These are phyloP conservation scores for Sporothrix curviconia DNA, from an alignment of 2,329 filamentous ascomycete genomes.

Conservation along the genomic window DNA sequence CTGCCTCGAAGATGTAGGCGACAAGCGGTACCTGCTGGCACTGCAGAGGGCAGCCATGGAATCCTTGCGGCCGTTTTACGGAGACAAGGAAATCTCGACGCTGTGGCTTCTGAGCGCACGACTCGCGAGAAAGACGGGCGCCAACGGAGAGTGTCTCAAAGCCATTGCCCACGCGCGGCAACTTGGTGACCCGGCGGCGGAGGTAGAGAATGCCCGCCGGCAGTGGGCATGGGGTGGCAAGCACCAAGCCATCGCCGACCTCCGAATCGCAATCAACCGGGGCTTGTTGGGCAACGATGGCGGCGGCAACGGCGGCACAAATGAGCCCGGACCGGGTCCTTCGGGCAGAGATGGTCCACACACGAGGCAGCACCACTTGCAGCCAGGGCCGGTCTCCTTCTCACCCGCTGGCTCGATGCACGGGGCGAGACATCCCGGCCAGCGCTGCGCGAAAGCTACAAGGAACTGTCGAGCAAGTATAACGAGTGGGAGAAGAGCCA, in stretches of 20 bases:
- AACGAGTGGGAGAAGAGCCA: conserved; percentile 90
- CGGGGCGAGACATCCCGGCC: conserved; percentile 88
- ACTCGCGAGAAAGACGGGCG: conserved; percentile 78
- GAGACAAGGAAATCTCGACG: conserved; percentile 67
- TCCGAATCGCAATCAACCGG: conserved; percentile 68
- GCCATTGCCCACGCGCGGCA: conserved; percentile 83
- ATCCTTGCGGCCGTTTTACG: conserved; percentile 61
- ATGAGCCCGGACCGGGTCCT: neutral
- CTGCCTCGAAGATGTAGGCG: conserved; percentile 78
- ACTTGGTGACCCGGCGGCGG: conserved; percentile 77
- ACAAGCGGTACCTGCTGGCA: conserved; percentile 90
- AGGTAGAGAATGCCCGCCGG: conserved; percentile 88
- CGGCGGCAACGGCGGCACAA: neutral
- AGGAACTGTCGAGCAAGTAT: conserved; percentile 65
- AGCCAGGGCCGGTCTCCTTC: conserved; percentile 75
- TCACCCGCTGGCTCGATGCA: conserved; percentile 93
- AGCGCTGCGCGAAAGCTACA: conserved; percentile 74
- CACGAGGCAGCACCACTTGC: conserved; percentile 36
- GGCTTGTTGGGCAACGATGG: conserved; percentile 3
- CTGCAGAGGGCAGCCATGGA: conserved; percentile 84
- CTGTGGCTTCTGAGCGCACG: conserved; percentile 81
- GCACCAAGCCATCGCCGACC: conserved; percentile 85
- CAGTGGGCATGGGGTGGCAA: conserved; percentile 92
- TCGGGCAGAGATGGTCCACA: conserved; percentile 1
- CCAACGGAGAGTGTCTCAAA: conserved; percentile 83